Percentiles rank a stretch among this genome's conserved stretches.
Conservation (phyloP, 441 rosid genomes). For the Rhodomyrtus psidioides region DNA sequence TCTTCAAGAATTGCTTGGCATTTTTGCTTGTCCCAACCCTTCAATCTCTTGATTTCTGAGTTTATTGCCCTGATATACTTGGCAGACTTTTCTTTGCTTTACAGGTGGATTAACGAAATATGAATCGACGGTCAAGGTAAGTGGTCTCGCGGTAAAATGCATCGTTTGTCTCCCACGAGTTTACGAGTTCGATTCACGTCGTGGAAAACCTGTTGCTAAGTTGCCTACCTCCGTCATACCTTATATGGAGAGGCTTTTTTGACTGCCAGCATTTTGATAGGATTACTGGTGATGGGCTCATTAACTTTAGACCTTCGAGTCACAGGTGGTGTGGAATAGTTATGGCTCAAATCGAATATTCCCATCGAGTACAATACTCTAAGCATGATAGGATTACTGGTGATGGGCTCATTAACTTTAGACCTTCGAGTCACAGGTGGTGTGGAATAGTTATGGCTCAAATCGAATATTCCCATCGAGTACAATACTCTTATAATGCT, state of each 20-base stretch:
- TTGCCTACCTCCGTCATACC: not conserved
- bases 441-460: not conserved
- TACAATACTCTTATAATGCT: not conserved
- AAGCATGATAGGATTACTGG: not conserved
- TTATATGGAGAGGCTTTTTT: fast-evolving
- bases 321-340: not conserved
- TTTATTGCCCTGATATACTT: not conserved
- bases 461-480: not conserved
- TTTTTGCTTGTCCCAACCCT: not conserved
- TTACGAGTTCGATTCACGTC: not conserved
- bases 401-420: fast-evolving
- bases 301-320: not conserved
- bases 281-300: fast-evolving
- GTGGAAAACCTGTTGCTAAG: not conserved
- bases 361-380: no score
- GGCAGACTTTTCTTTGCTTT: not conserved
- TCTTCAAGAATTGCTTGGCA: not conserved
- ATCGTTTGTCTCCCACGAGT: not conserved
- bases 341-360: not conserved
- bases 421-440: not conserved
- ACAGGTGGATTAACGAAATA: not conserved
- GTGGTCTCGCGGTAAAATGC: not conserved
- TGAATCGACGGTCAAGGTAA: not conserved
- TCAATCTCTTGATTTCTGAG: not conserved
- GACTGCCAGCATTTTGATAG: not conserved